Evolutionary conservation across 2,329 filamentous ascomycete genomes (phyloP), one percentile per base, ranked within the genome.

Genomic region (Incumbomyces delicatus): DNA sequence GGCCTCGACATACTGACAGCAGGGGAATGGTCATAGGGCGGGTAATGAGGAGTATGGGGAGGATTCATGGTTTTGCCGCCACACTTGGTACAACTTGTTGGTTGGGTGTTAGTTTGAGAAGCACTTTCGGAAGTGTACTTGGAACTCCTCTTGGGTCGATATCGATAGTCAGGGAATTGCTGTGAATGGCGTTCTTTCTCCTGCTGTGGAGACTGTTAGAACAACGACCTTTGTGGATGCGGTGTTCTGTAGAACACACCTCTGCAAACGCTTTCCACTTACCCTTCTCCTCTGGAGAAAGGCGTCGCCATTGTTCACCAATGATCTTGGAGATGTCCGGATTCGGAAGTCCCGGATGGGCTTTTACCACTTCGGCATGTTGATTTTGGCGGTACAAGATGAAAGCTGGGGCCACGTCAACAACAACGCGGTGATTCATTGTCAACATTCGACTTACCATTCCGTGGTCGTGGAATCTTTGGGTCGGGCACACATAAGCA

Each of bases 291-390:
- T 85, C 78, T 18, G 83, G 75, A 3, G 80, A 68, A 60, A 94
- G 81, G 47, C 80, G 76, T 59, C 83, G 81, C 92, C 92, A 98
- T 76, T 89, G 83, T 63, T 87, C 80, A 44, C 90, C 90, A 57
- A 96, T 94, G 58, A 96, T 94, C 67, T 95, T 95, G 54, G 90
- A 95, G 58, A 96, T 94, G 44, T 95, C 87, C 2, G 90, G 90
- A 66, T 96, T 96, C 38, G 89, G 82, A 54, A 95, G 78, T 37
- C 87, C 85, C n/a, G 89, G 90, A 59, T 95, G 78, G 57, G 86
- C 77, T 45, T 81, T 75, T 32, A 89, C 84, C 42, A 96, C 87
- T 41, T 79, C 74, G 14, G 85, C 80, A 66, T 96, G 90, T 59
- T 92, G 83, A 64, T 94, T 85, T 63, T 96, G 89, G 33, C 92